phyloP scores from a whole-genome alignment of 345 rosid species.

The Theobroma cacao region DNA sequence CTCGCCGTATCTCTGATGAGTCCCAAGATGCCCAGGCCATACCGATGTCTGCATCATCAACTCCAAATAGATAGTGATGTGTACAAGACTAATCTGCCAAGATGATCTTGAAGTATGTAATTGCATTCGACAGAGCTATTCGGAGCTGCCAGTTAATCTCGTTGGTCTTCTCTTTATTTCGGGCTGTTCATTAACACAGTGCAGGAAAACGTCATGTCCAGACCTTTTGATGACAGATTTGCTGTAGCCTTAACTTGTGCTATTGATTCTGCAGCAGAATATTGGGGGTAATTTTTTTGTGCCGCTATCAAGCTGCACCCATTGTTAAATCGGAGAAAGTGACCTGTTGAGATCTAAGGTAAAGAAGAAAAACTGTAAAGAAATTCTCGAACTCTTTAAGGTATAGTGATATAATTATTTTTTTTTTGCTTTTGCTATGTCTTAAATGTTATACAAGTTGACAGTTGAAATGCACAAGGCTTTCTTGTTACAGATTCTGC shows the following conservation, averaged over 20 bases:
- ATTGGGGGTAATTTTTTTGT: neutral
- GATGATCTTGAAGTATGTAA: neutral
- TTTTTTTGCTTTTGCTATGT: neutral
- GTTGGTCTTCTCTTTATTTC: neutral
- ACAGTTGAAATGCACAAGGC: too few species aligned
- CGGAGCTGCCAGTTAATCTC: neutral
- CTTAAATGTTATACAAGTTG: neutral
- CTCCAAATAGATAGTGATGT: neutral
- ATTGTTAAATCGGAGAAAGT: neutral
- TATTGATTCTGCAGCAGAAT: neutral
- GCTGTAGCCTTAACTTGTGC: neutral
- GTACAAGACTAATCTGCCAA: neutral
- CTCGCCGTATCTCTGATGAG: slow-evolving; percentile 32
- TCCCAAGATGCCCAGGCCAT: slow-evolving; percentile 1
- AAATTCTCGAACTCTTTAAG: neutral
- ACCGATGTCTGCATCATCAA: neutral
- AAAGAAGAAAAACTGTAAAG: slow-evolving; percentile 6
- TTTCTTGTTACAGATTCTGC: too few species aligned
- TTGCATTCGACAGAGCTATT: neutral
- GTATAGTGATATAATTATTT: neutral
- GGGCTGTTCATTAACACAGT: neutral
- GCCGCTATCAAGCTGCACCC: neutral
- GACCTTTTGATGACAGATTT: neutral
- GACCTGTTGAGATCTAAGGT: neutral
- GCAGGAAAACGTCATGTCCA: neutral